Evolutionary conservation across 768 basidiomycete species (phyloP).

Genomic region (Leccinum aurantiacum): DNA sequence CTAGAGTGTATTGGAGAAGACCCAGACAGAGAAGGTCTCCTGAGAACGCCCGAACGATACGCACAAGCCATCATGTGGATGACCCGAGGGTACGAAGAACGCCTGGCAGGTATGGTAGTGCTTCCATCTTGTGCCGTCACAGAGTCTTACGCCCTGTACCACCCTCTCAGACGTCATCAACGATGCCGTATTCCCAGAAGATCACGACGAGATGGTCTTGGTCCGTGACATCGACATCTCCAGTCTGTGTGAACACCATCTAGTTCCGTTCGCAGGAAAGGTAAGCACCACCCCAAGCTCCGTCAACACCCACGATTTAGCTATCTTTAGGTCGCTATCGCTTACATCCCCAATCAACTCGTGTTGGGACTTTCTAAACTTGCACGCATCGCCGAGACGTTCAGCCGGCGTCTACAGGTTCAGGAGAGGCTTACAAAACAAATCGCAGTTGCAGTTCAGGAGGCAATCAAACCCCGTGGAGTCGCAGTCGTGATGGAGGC

Average conservation of each 20-base stretch:
- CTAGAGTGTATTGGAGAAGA: slow-evolving; percentile 99
- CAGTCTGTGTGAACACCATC: slow-evolving; percentile 96
- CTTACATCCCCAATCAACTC: slow-evolving; percentile 93
- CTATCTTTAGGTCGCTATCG: slow-evolving; percentile 82
- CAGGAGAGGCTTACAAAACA: slow-evolving; percentile 98
- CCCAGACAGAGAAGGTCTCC: slow-evolving; percentile 90
- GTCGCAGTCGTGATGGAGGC: slow-evolving; percentile 99
- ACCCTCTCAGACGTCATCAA: slow-evolving; percentile 84
- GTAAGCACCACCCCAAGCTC: slow-evolving; percentile 44
- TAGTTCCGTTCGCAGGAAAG: slow-evolving; percentile 97
- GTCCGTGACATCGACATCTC: slow-evolving; percentile 97
- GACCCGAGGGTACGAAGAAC: slow-evolving; percentile 98
- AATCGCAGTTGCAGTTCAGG: slow-evolving; percentile 96
- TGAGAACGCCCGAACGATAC: slow-evolving; percentile 91
- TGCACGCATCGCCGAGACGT: slow-evolving; percentile 95
- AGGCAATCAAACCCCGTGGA: slow-evolving; percentile 95
- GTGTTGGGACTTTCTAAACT: slow-evolving; percentile 96
- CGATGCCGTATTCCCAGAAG: slow-evolving; percentile 96
- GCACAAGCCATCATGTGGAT: slow-evolving; percentile 98
- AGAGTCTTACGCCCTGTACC: slow-evolving; percentile 10
- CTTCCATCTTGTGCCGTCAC: slow-evolving; percentile 17
- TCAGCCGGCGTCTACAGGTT: slow-evolving; percentile 92
- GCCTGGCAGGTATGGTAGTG: slow-evolving; percentile 69
- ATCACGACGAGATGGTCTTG: slow-evolving; percentile 99
- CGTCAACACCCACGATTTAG: slow-evolving; percentile 21